Base-by-base conservation (phyloP, 1,284 basidiomycete genomes). In the Fomitopsis pinicola region DNA sequence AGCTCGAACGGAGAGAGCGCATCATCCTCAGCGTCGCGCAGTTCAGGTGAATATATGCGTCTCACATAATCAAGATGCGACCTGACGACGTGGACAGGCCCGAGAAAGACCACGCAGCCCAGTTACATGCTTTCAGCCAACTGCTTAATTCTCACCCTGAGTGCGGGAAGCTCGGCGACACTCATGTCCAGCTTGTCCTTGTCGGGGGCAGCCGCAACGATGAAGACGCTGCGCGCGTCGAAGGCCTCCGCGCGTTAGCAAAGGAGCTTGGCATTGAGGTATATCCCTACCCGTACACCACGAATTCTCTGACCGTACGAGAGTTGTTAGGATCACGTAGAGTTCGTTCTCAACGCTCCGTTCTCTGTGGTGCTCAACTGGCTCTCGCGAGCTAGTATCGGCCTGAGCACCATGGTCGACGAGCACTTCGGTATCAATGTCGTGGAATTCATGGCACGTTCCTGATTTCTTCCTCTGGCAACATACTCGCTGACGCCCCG, bases 351-450 rank as follows among this genome's bases (percentile, higher is more conserved):
- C 53, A 98, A 98, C 67, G 94, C 93, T 0, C 77, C 90, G 1
- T 98, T 91, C 67, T 66, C 84, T 0, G 81, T 82, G 9, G 83
- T 98, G 63, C 80, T 96, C 1, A 64, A 75, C 1, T 86, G 87
- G 77, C 80, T 99, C 1, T 83, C 86, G 0, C 76, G 76, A 15
- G 88, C 95, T 0, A 92, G 88, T 62, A 82, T 98, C 5, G 97
- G 97, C 0, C 73, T 98, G 28, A 97, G 93, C 71, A 98, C 97
- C 4, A 99, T 99, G 97, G 86, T 96, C 1, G 96, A 99, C 71
- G 97, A 99, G 75, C 97, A 99, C 73, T 99, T 99, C 68, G 97
- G 97, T 1, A 99, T 99, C 73, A 97, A 96, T 68, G 84, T 99
- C 19, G 97, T 99, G 8, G 97, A 99, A 73, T 97, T 94, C 69